phyloP scores from a whole-genome alignment of 352 stramenopile genomes.

The Phytophthora cryptogea region DNA sequence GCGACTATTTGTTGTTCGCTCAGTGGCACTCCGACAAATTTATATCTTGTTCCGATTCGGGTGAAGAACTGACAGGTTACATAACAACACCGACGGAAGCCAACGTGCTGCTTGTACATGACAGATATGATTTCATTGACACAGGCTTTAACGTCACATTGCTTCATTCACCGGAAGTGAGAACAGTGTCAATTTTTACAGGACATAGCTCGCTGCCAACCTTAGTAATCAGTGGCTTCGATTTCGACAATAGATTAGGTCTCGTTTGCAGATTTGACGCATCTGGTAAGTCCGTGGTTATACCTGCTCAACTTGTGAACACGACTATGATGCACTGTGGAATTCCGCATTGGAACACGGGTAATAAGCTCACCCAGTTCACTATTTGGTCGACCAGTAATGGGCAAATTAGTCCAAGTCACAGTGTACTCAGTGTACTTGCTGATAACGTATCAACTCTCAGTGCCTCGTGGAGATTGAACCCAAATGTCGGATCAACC shows the following conservation, averaged over 20 bases:
- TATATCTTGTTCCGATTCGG: slow-evolving; percentile 23
- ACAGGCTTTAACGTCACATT: slow-evolving; percentile 51
- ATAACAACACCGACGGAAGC: slow-evolving; percentile 9
- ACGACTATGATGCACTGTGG: slow-evolving; percentile 39
- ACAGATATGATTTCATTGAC: slow-evolving; percentile 19
- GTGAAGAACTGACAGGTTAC: neutral
- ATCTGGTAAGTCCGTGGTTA: slow-evolving; percentile 14
- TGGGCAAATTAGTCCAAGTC: slow-evolving; percentile 18
- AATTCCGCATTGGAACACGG: slow-evolving; percentile 24
- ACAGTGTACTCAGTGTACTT: slow-evolving; percentile 11
- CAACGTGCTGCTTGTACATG: slow-evolving; percentile 31
- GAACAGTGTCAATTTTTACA: slow-evolving; percentile 4
- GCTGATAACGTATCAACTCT: slow-evolving; percentile 2
- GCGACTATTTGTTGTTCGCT: slow-evolving; percentile 13
- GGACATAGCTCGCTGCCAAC: slow-evolving; percentile 2
- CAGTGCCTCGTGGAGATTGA: slow-evolving; percentile 30
- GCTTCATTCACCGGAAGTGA: slow-evolving; percentile 34
- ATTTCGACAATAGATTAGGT: slow-evolving; percentile 43
- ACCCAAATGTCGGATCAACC: slow-evolving; percentile 24
- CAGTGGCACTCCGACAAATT: slow-evolving; percentile 29
- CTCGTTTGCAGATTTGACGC: slow-evolving; percentile 50
- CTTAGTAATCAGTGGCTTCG: slow-evolving; percentile 35
- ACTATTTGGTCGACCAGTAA: slow-evolving; percentile 37
- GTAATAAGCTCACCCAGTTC: slow-evolving; percentile 18
- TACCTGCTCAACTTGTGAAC: slow-evolving; percentile 42